These are phyloP conservation scores for Podaxis sp. DNA, from an alignment of 768 basidiomycete genomes.

Conservation along the genomic window DNA sequence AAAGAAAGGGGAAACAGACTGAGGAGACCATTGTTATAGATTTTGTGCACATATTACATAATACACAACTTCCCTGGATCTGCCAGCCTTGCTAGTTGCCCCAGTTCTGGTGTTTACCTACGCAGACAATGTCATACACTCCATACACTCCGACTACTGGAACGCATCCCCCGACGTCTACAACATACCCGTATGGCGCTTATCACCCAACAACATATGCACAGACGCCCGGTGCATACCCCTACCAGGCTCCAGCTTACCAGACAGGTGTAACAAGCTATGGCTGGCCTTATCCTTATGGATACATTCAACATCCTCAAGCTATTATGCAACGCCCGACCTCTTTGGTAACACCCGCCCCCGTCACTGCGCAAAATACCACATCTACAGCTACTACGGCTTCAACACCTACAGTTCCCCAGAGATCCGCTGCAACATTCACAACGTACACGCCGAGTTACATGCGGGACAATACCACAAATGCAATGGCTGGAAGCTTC, in stretches of 20 bases:
- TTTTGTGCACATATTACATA: constrained; percentile 7
- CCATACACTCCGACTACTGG: constrained; percentile 28
- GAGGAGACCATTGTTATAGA: neutral
- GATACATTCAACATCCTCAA: constrained; percentile 43
- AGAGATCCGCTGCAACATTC: constrained; percentile 44
- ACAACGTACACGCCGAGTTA: constrained; percentile 54
- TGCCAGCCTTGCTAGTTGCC: neutral
- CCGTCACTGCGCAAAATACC: constrained; percentile 17
- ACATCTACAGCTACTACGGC: constrained; percentile 24
- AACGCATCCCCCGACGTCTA: constrained; percentile 40
- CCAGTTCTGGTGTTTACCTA: neutral
- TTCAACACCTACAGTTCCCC: constrained; percentile 21
- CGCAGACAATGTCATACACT: constrained; percentile 18
- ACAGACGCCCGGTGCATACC: constrained; percentile 45
- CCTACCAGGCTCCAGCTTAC: constrained; percentile 46
- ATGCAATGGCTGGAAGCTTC: constrained; percentile 33
- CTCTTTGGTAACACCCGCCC: constrained; percentile 16
- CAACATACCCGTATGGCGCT: constrained; percentile 63
- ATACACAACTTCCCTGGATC: neutral
- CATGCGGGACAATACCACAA: constrained; percentile 42
- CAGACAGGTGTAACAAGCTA: constrained; percentile 67
- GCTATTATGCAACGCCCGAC: constrained; percentile 5
- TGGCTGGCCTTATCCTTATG: constrained; percentile 70
- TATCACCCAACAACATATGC: constrained; percentile 52
- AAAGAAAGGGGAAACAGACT: constrained; percentile 42